These are phyloP conservation scores for Xanthoceras sorbifolium DNA, from an alignment of 345 rosid species.

Conservation along the genomic window DNA sequence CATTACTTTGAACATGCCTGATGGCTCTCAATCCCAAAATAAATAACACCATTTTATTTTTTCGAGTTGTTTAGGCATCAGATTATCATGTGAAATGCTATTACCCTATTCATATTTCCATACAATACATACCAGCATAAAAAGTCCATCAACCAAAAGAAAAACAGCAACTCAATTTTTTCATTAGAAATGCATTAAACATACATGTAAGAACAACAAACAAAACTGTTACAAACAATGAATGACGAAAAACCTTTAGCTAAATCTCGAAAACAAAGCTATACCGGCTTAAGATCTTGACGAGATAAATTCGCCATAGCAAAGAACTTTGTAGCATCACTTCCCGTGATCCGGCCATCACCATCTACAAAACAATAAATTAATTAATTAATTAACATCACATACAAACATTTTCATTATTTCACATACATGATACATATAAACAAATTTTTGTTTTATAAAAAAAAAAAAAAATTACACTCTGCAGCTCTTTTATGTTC, in stretches of 20 bases:
- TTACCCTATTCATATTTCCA: not conserved
- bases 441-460: too few relatives aligned
- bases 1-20: not conserved
- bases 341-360: conserved; percentile 89
- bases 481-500: too few relatives aligned
- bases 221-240: not conserved
- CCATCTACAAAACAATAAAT: conserved; percentile 46
- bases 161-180: not conserved
- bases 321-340: conserved; percentile 83
- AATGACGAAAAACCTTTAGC: not conserved
- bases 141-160: not conserved
- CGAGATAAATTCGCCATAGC: conserved; percentile 78
- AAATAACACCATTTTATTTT: not conserved
- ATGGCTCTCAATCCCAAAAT: not conserved
- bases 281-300: conserved; percentile 83
- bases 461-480: not conserved
- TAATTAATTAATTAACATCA: not conserved
- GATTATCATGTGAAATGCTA: not conserved
- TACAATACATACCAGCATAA: not conserved
- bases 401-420: not conserved
- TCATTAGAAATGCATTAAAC: not conserved
- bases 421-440: not conserved
- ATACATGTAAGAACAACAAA: not conserved
- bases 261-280: too few relatives aligned
- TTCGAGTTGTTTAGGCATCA: not conserved